These are phyloP conservation scores for Pyrenophora seminiperda DNA, from an alignment of 2,329 filamentous ascomycete species.

Conservation along the genomic window DNA sequence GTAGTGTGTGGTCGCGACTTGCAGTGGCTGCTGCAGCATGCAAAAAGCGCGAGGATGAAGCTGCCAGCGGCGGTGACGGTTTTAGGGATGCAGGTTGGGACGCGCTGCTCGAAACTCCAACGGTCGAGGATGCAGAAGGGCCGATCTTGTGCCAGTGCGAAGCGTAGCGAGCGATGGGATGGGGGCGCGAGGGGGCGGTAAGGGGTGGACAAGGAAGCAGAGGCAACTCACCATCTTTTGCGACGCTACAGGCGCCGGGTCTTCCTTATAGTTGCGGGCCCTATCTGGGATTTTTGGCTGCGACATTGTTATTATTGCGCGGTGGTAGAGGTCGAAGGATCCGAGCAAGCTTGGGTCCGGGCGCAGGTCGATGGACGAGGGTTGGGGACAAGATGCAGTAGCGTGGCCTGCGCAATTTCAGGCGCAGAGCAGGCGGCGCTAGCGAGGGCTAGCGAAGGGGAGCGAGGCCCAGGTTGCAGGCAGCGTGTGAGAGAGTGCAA, in stretches of 20 bases:
- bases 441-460: constrained; percentile 15
- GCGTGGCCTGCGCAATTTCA: constrained; percentile 48
- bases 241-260: constrained; percentile 52
- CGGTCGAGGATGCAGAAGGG: constrained; percentile 36
- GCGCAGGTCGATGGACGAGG: constrained; percentile 35
- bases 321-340: constrained; percentile 40
- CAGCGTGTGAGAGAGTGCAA: constrained; percentile 15
- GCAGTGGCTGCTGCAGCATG: constrained; percentile 48
- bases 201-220: constrained; percentile 40
- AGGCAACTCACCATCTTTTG: constrained; percentile 52
- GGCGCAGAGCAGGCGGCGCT: constrained; percentile 25
- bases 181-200: constrained; percentile 11
- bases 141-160: constrained; percentile 13
- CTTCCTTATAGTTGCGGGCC: constrained; percentile 53
- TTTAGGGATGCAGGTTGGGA: constrained; percentile 28
- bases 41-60: constrained; percentile 45
- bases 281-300: constrained; percentile 49
- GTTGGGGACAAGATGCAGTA: constrained; percentile 40
- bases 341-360: constrained; percentile 40
- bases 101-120: constrained; percentile 36
- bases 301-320: constrained; percentile 51
- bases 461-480: constrained; percentile 9
- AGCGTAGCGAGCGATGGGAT: constrained; percentile 29
- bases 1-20: constrained; percentile 44
- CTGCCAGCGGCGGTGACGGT: constrained; percentile 33